Evolutionary conservation across 1,139 yeast species (phyloP), one percentile per base, ranked within the genome.

Genomic region (Debaryomyces psychrophilus): DNA sequence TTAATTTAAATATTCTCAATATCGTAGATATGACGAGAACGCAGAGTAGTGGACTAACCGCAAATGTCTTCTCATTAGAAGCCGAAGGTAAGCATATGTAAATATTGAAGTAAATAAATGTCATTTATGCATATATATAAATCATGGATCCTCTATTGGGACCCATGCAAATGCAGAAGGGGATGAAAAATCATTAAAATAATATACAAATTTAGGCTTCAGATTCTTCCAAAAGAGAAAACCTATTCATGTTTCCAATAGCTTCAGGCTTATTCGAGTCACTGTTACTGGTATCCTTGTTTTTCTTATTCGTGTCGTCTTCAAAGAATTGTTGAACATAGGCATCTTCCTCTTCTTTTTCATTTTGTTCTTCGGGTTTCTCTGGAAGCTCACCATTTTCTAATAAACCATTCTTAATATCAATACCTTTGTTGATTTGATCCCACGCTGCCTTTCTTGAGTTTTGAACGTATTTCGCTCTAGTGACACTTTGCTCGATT

Each of bases 391-490:
- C 40, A 15, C 46, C 54, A 20, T 36, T 6, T 33, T 34, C 46
- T 8, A 31, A 35, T 23, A 47, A 42, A 12, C 48, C 59, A 43
- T 65, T 57, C 39, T 64, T 64, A 39, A 69, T 64, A 38, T 60
- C 68, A 26, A 79, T 77, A 34, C 64, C 62, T 48, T 74, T 72
- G 60, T 86, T 86, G 46, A 84, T 83, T 45, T 75, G 71, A 42
- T 85, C 90, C 93, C 93, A 86, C 12, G 83, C 86, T 1, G 87
- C 69, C 61, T 85, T 85, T 63, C 93, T 75, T 4, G 85, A 73
- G 25, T 65, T 69, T 54, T 80, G 85, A 12, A 85, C 81, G 57
- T 72, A 80, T 58, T 75, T 82, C 22, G 88, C 84, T 56, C 88
- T 75, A 39, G 77, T 76, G 29, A 83, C 77, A 56, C 89, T 82